phyloP scores from a whole-genome alignment of 768 basidiomycete genomes.

The Hericium rajendrae region DNA sequence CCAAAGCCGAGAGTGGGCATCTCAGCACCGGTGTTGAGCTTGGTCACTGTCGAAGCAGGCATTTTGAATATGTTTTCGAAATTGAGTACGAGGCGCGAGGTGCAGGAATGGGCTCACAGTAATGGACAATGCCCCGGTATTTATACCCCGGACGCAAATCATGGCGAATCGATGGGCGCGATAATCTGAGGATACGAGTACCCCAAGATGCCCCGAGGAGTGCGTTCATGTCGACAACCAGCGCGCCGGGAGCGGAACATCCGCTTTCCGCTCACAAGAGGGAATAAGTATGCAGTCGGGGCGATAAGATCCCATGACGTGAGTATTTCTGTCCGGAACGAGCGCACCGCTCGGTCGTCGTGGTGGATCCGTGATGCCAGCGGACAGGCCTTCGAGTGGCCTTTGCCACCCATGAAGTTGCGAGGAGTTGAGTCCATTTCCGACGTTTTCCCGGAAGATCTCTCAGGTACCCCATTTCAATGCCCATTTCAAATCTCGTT shows the following conservation, averaged over 20 bases:
- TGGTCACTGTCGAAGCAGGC: constrained; percentile 1
- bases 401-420: too few species aligned
- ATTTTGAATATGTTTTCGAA: not conserved
- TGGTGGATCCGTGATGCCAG: too few species aligned
- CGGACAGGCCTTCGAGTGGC: too few species aligned
- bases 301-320: too few species aligned
- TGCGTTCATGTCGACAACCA: not conserved
- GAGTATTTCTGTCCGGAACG: too few species aligned
- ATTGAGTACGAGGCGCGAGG: too few species aligned
- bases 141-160: not conserved
- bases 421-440: too few species aligned
- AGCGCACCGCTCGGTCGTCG: too few species aligned
- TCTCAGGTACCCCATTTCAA: too few species aligned
- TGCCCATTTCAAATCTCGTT: too few species aligned
- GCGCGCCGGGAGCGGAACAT: not conserved
- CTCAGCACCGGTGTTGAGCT: constrained; percentile 2
- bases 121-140: not conserved
- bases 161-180: not conserved
- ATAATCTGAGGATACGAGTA: not conserved
- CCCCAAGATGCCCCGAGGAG: not conserved
- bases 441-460: too few species aligned
- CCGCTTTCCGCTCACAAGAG: not conserved
- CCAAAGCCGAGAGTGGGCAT: constrained; percentile 1
- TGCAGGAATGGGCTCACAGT: not conserved
- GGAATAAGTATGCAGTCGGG: not conserved